Evolutionary conservation across 202 grass and related monocot species (phyloP).

Genomic region (Panicum hallii): DNA sequence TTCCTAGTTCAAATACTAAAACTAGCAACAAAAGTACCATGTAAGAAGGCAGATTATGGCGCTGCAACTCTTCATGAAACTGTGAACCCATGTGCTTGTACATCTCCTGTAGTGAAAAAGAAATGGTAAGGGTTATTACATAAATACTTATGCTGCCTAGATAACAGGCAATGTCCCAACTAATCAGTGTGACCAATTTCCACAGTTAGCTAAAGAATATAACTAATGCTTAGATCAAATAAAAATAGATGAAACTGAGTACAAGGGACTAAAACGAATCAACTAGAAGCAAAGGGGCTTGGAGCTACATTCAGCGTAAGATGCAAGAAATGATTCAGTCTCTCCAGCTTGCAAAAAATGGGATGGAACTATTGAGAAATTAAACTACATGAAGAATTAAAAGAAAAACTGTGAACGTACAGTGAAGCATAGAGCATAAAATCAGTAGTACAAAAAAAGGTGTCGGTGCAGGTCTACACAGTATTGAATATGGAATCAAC

Average conservation of each 20-base stretch:
- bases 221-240: background rate
- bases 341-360: slow-evolving; percentile 20
- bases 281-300: background rate
- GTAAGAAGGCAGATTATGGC: slow-evolving; percentile 81
- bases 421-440: slow-evolving; percentile 4
- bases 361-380: slow-evolving; percentile 23
- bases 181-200: slow-evolving; percentile 19
- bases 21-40: slow-evolving; percentile 61
- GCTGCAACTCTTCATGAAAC: slow-evolving; percentile 95
- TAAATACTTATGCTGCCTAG: background rate
- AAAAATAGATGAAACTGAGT: slow-evolving; percentile 20
- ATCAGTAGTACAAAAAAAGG: background rate
- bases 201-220: slow-evolving; percentile 14
- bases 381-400: slow-evolving; percentile 4
- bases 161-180: background rate
- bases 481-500: slow-evolving; percentile 40
- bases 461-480: slow-evolving; percentile 29
- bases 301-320: background rate
- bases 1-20: slow-evolving; percentile 34
- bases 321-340: slow-evolving; percentile 11
- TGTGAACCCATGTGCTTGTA: slow-evolving; percentile 87
- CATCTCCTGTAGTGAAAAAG: slow-evolving; percentile 77
- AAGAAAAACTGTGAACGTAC: slow-evolving; percentile 18
- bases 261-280: background rate
- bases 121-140: slow-evolving; percentile 25